Percentiles rank a stretch among this genome's conserved stretches.
phyloP scores from a whole-genome alignment of 345 rosid genomes.

The Gossypium rotundifolium region DNA sequence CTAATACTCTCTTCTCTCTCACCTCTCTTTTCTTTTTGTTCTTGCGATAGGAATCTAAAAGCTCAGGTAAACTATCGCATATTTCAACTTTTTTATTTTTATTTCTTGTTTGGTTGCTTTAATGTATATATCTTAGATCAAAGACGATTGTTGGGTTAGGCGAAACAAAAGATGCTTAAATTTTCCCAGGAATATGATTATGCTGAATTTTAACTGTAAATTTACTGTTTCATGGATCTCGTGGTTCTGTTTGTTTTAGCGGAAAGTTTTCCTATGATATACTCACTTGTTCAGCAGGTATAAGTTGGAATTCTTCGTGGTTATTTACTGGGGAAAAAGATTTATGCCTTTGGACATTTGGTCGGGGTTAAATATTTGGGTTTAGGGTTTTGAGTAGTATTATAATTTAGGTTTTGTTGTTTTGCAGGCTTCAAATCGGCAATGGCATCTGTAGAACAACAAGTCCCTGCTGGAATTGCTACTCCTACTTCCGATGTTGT shows the following conservation, averaged over 20 bases:
- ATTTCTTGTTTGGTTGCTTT: neutral
- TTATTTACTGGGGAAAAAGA: no score
- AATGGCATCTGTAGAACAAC: conserved; percentile 49
- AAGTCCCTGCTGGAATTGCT: conserved; percentile 32
- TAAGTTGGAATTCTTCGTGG: neutral
- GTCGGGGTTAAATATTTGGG: neutral
- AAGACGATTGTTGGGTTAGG: neutral
- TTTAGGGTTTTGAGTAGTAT: neutral
- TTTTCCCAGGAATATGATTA: neutral
- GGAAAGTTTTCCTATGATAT: neutral
- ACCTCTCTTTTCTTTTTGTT: neutral
- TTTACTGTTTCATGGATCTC: neutral
- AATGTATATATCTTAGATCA: neutral
- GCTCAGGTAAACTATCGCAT: neutral
- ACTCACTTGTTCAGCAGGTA: neutral
- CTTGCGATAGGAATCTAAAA: neutral
- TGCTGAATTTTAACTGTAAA: neutral
- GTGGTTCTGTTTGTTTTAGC: conserved; percentile 3
- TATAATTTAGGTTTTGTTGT: conserved; percentile 5
- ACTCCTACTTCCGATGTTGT: conserved; percentile 33
- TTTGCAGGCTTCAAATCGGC: conserved; percentile 18
- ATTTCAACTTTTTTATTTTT: neutral
- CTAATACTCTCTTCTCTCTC: conserved; percentile 23
- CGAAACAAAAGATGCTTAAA: neutral
- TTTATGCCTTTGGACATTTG: no score